These are phyloP conservation scores for Termitomyces sp. DNA, from an alignment of 768 basidiomycete genomes.

Conservation along the genomic window DNA sequence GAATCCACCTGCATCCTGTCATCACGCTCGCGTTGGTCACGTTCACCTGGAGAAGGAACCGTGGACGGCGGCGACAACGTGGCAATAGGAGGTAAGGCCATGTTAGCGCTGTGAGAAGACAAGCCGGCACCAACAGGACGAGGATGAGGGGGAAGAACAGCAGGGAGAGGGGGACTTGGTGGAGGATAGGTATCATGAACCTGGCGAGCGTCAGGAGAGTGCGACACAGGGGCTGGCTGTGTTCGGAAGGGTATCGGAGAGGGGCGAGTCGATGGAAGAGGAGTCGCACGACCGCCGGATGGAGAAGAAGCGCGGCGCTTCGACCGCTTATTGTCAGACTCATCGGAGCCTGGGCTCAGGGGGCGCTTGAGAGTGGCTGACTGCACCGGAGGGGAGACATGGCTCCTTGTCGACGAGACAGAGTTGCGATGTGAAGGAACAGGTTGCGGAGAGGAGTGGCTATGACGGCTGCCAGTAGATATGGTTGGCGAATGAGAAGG, in stretches of 20 bases:
- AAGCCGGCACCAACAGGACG: conserved; percentile 62
- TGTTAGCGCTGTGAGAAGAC: conserved; percentile 33
- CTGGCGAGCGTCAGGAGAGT: conserved; percentile 65
- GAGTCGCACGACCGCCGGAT: conserved; percentile 46
- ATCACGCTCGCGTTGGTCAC: conserved; percentile 39
- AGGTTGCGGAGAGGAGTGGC: conserved; percentile 45
- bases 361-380: conserved; percentile 57
- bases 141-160: conserved; percentile 70
- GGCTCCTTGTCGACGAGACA: conserved; percentile 62
- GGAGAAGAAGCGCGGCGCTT: conserved; percentile 54
- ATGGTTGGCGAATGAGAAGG: conserved; percentile 55
- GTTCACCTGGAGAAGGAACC: conserved; percentile 48
- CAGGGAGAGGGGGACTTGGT: conserved; percentile 53
- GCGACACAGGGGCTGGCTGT: conserved; percentile 51
- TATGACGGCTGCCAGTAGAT: conserved; percentile 54
- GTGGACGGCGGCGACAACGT: conserved; percentile 63
- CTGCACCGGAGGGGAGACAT: conserved; percentile 55
- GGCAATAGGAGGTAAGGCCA: conserved; percentile 68
- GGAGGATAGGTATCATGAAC: conserved; percentile 39
- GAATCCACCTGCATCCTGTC: conserved; percentile 56
- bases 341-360: conserved; percentile 64
- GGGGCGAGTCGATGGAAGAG: conserved; percentile 57
- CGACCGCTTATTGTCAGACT: conserved; percentile 57
- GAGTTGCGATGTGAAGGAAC: conserved; percentile 60
- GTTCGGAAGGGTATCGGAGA: conserved; percentile 74